These are phyloP conservation scores for Vanderwaltozyma tropicalis DNA, from an alignment of 805 yeast genomes.

Conservation along the genomic window DNA sequence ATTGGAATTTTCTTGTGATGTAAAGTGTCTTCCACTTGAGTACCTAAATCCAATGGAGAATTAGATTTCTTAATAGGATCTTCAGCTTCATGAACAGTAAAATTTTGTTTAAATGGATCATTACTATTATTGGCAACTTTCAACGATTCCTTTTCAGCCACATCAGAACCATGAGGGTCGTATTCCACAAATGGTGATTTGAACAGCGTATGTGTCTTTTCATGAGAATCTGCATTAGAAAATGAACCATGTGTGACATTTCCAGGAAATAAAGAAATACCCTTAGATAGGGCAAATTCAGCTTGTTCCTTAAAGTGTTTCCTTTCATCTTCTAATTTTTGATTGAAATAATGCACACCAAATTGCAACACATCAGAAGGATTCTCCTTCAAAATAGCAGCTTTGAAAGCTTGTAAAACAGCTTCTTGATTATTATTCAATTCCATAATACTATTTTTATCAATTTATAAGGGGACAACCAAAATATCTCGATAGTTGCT, in stretches of 20 bases:
- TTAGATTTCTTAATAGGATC: background rate
- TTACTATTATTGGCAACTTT: background rate
- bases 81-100: background rate
- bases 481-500: too few relatives aligned
- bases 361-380: slow-evolving; percentile 67
- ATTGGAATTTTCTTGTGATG: too few relatives aligned
- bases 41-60: slow-evolving; percentile 2
- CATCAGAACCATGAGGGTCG: slow-evolving; percentile 46
- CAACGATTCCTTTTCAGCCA: background rate
- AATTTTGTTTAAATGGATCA: slow-evolving; percentile 2
- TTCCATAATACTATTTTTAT: background rate
- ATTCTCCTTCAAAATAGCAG: slow-evolving; percentile 41
- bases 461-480: too few relatives aligned
- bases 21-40: slow-evolving; percentile 1
- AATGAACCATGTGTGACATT: slow-evolving; percentile 29
- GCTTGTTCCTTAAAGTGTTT: slow-evolving; percentile 6
- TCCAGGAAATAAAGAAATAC: slow-evolving; percentile 36
- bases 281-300: slow-evolving; percentile 38
- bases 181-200: slow-evolving; percentile 54
- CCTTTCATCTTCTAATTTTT: slow-evolving; percentile 48
- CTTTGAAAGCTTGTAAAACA: slow-evolving; percentile 57
- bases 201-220: slow-evolving; percentile 26
- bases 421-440: slow-evolving; percentile 16
- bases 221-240: background rate
- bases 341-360: slow-evolving; percentile 62